phyloP scores from a whole-genome alignment of 2,329 filamentous ascomycete genomes.

The Arthrinium puccinioides region DNA sequence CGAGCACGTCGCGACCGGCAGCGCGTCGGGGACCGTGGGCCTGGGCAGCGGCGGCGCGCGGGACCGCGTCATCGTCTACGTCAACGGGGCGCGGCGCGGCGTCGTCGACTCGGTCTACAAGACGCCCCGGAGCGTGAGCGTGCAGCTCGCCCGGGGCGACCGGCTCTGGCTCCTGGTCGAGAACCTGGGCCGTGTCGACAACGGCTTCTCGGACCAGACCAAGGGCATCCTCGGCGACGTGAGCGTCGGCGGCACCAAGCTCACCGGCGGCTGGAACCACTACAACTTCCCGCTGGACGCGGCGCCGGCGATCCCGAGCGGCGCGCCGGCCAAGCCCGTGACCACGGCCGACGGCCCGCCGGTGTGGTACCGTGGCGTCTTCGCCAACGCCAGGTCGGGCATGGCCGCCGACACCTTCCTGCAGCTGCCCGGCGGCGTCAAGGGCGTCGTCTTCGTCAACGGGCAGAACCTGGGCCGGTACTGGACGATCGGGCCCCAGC shows the following conservation, averaged over 20 bases:
- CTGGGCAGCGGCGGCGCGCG: slow-evolving; percentile 31
- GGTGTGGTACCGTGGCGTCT: slow-evolving; percentile 22
- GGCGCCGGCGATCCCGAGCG: slow-evolving; percentile 8
- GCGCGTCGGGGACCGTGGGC: slow-evolving; percentile 23
- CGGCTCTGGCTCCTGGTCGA: slow-evolving; percentile 37
- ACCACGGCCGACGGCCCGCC: slow-evolving; percentile 13
- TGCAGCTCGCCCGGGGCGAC: slow-evolving; percentile 31
- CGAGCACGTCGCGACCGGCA: slow-evolving; percentile 22
- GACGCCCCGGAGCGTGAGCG: slow-evolving; percentile 25
- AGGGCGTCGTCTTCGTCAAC: slow-evolving; percentile 39
- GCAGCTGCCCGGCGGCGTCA: slow-evolving; percentile 29
- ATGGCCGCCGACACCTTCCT: slow-evolving; percentile 27
- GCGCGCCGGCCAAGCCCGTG: background rate
- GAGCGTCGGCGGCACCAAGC: slow-evolving; percentile 23
- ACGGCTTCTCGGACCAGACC: slow-evolving; percentile 31
- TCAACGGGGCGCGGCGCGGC: slow-evolving; percentile 32
- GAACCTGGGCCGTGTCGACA: slow-evolving; percentile 42
- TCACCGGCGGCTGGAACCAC: slow-evolving; percentile 29
- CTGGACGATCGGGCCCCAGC: slow-evolving; percentile 39
- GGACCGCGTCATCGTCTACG: slow-evolving; percentile 38
- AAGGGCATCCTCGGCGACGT: slow-evolving; percentile 40
- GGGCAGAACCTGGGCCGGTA: slow-evolving; percentile 37
- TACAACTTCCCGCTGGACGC: slow-evolving; percentile 28
- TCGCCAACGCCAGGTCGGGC: slow-evolving; percentile 17
- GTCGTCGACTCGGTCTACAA: slow-evolving; percentile 39